phyloP scores from a whole-genome alignment of 495 filamentous ascomycete genomes.

The Penicillium flavigenum region DNA sequence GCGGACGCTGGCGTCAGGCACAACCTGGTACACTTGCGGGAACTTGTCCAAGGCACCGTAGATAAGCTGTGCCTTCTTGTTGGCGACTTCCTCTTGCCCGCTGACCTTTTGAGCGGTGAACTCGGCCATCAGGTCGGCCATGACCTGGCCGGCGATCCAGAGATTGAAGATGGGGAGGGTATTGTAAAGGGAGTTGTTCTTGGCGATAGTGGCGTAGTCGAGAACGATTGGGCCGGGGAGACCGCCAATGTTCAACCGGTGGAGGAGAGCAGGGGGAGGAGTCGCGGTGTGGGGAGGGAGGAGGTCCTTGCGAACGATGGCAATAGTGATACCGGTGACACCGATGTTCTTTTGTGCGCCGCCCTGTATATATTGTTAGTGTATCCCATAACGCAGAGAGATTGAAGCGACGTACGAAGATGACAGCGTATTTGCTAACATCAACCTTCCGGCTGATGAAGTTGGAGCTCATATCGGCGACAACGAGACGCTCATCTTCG shows the following conservation, averaged over 20 bases:
- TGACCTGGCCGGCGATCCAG: constrained; percentile 82
- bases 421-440: constrained; percentile 63
- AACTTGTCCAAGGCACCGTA: constrained; percentile 74
- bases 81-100: constrained; percentile 63
- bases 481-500: constrained; percentile 63
- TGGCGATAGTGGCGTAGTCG: constrained; percentile 75
- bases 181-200: constrained; percentile 91
- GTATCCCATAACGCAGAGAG: background rate
- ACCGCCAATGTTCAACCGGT: constrained; percentile 59
- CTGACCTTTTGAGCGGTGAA: constrained; percentile 62
- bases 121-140: constrained; percentile 60
- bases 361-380: constrained; percentile 32
- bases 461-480: constrained; percentile 84
- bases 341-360: constrained; percentile 93
- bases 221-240: constrained; percentile 75
- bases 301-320: constrained; percentile 74
- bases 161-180: constrained; percentile 93
- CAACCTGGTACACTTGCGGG: constrained; percentile 65
- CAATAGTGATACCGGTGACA: constrained; percentile 78
- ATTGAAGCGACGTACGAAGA: constrained; percentile 34
- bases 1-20: constrained; percentile 68
- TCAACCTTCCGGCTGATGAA: constrained; percentile 62
- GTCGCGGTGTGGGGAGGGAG: constrained; percentile 61
- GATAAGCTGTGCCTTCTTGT: constrained; percentile 69
- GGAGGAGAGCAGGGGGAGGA: constrained; percentile 61